Evolutionary conservation across 768 basidiomycete genomes (phyloP).

Genomic region (Suillus weaverae): DNA sequence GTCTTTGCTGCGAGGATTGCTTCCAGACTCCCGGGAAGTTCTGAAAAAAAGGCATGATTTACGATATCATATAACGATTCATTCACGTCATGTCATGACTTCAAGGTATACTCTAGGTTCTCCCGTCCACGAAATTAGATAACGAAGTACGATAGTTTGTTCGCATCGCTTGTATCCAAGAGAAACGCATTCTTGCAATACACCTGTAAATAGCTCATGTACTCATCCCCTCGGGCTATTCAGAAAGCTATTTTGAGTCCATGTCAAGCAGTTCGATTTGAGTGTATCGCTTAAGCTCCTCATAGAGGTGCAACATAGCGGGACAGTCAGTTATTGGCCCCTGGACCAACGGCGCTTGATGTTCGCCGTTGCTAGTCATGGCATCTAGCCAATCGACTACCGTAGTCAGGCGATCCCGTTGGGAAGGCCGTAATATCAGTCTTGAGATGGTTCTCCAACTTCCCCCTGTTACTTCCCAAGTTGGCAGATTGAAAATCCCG

Average conservation of each 20-base stretch:
- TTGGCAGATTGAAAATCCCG: slow-evolving; percentile 20
- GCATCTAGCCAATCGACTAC: background rate
- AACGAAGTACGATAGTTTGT: background rate
- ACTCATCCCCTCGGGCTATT: background rate
- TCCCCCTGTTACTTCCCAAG: background rate
- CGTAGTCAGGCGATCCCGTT: background rate
- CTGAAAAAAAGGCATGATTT: background rate
- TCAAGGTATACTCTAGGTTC: background rate
- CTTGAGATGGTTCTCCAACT: background rate
- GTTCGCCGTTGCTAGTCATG: background rate
- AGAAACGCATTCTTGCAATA: background rate
- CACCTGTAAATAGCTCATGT: background rate
- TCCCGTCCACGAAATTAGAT: background rate
- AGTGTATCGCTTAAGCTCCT: background rate
- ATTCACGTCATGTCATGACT: background rate
- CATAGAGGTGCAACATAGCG: background rate
- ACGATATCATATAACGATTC: no score
- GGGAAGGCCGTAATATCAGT: background rate
- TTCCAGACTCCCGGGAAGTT: slow-evolving; percentile 20
- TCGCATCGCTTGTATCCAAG: background rate
- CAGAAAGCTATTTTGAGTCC: background rate
- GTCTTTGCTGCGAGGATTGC: slow-evolving; percentile 20
- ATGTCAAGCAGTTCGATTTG: background rate
- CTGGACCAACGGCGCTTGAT: background rate
- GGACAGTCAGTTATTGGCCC: background rate